These are phyloP conservation scores for Daldinia bambusicola DNA, from an alignment of 495 filamentous ascomycete genomes.

Conservation along the genomic window DNA sequence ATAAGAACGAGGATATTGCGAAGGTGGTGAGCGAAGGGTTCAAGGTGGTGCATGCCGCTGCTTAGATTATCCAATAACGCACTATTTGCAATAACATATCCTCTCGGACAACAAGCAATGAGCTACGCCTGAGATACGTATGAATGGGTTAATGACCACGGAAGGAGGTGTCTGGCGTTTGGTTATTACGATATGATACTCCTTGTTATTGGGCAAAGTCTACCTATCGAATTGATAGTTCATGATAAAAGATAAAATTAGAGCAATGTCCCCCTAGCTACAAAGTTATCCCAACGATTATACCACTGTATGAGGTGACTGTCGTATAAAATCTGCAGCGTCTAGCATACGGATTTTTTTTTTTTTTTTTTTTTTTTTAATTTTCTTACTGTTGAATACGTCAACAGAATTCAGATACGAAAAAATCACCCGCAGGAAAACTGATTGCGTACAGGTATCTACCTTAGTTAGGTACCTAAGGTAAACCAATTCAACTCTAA, in stretches of 20 bases:
- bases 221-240: background rate
- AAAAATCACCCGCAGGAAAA: too few species aligned
- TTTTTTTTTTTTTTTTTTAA: background rate
- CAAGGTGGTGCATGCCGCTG: conserved; percentile 77
- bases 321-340: too few species aligned
- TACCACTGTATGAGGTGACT: too few species aligned
- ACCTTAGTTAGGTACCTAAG: too few species aligned
- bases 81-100: background rate
- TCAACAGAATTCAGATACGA: too few species aligned
- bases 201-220: background rate
- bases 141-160: conserved; percentile 11
- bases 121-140: conserved; percentile 7
- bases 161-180: conserved; percentile 33
- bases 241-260: background rate
- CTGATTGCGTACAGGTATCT: too few species aligned
- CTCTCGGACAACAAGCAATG: conserved; percentile 11
- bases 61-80: conserved; percentile 51
- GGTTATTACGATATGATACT: background rate
- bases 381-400: background rate
- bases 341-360: too few species aligned
- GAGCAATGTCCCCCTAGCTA: background rate
- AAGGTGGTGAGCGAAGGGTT: conserved; percentile 87
- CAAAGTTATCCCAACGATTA: background rate
- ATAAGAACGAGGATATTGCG: conserved; percentile 97
- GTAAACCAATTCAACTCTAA: too few species aligned